Base-by-base conservation (phyloP, 345 rosid species). In the Angophora floribunda region DNA sequence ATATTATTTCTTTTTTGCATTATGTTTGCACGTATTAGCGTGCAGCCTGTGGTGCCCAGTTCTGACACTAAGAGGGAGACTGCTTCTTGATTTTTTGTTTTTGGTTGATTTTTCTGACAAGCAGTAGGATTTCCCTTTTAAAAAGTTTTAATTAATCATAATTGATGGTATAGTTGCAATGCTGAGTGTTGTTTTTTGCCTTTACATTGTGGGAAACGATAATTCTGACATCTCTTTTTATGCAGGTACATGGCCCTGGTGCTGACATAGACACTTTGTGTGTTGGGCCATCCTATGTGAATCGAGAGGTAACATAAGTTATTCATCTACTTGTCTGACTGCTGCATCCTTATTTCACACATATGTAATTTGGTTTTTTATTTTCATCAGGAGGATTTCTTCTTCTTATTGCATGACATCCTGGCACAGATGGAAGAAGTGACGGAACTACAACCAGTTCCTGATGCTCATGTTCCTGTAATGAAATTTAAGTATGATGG, bases 381-480 rank as follows among this genome's bases (percentile, higher is more conserved):
- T 30, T 52, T 89, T 89, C 50, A 24, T 32, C 94, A 95, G 97
- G 97, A 96, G 91, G 99, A 96, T 88, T 97, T 97, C 93, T 97
- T 97, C 93, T 92, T 94, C 86, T 87, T 90, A 82, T 92, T 97
- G 94, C 97, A 95, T 91, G 92, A 93, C 86, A 94, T 91, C 52
- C 87, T 97, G 87, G 94, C 94, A 47, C 95, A 95, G 89, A 94
- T 93, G 97, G 99, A 94, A 90, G 98, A 96, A 91, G 96, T 97
- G 28, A 93, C 96, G 45, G 99, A 97, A 92, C 93, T 97, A 87
- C 99, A 97, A 87, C 97, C 99, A 55, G 95, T 97, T 91, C 98
- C 99, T 6, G 97, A 97, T 87, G 99, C 99, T 90, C 98, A 97
- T 86, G 99, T 97, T 57, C 99, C 99, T 5, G 98, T 96, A 79